Evolutionary conservation across 1,284 basidiomycete species (phyloP).

Genomic region (Ustilago crameri): DNA sequence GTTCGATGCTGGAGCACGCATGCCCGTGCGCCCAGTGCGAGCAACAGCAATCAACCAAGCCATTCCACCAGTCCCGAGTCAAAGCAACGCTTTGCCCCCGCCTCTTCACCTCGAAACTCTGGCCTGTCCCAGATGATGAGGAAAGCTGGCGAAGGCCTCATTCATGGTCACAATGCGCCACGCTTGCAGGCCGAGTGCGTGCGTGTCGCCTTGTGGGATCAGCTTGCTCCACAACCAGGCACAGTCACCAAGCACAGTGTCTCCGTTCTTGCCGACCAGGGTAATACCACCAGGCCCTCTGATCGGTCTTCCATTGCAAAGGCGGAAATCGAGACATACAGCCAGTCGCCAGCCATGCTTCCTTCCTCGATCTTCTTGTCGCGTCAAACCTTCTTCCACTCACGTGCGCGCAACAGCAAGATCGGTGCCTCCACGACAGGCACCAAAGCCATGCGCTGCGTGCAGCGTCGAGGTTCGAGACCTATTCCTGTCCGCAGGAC

Average conservation of each 20-base stretch:
- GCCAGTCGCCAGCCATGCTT: slow-evolving; percentile 40
- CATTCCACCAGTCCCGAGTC: slow-evolving; percentile 7
- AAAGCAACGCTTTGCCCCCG: slow-evolving; percentile 12
- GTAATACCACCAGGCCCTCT: neutral
- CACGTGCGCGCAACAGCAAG: slow-evolving; percentile 14
- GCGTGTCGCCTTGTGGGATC: slow-evolving; percentile 32
- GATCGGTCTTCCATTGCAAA: slow-evolving; percentile 30
- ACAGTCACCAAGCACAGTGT: slow-evolving; percentile 14
- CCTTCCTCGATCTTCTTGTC: slow-evolving; percentile 43
- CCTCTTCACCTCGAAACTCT: slow-evolving; percentile 28
- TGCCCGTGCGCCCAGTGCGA: neutral
- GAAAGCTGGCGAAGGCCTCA: slow-evolving; percentile 33
- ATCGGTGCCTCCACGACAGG: neutral
- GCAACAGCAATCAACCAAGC: slow-evolving; percentile 5
- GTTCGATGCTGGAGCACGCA: slow-evolving; percentile 39
- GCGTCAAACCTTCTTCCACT: slow-evolving; percentile 44
- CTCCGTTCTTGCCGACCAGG: slow-evolving; percentile 3
- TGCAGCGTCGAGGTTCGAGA: slow-evolving; percentile 19
- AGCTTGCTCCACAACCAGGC: slow-evolving; percentile 17
- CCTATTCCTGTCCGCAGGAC: slow-evolving; percentile 38
- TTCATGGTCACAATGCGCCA: slow-evolving; percentile 16
- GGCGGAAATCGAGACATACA: slow-evolving; percentile 50
- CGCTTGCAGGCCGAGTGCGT: slow-evolving; percentile 29
- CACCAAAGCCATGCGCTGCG: slow-evolving; percentile 7
- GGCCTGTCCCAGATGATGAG: slow-evolving; percentile 49